Base-by-base conservation (phyloP, 257 asterid species). In the Cruciata laevipes region DNA sequence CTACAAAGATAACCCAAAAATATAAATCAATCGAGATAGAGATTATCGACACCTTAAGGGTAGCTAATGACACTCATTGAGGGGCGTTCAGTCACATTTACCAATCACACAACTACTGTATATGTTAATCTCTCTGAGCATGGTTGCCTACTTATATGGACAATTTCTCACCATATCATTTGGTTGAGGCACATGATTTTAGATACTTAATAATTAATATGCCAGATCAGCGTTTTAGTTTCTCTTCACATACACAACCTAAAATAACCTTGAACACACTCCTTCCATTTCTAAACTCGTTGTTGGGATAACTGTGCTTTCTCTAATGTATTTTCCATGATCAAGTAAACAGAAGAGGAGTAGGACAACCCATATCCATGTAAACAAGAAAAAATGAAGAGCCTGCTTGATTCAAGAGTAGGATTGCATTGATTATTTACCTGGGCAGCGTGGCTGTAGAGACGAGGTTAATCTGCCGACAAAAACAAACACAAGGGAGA, bases 361-460 rank as follows among this genome's bases (percentile, higher is more conserved):
- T 37, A n/a, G 49, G 69, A 44, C 40, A 25, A 14, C 20, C n/a
- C 8, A 14, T 7, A 16, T 59, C n/a, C n/a, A 23, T 9, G 31
- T 40, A 69, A 16, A 61, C 44, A 44, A 63, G n/a, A 35, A 31
- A 27, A 27, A 27, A 8, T 21, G 18, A 53, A 53, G 20, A 52
- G 24, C 33, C 7, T n/a, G 59, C 32, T 3, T 10, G 6, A 24
- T 42, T 20, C 11, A 52, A 51, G 42, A 70, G 30, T 30, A 73
- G 20, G 62, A 62, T 44, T 64, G 68, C 53, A 52, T 63, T 55
- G 65, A 44, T 40, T n/a, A 51, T 64, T 77, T 83, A 90, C 99
- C 99, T 72, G 99, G 90, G 85, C 99, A 94, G 71, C 95, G 79
- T 66, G 99, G 99, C 79, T 94, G 97, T 68, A 94, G 88, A 69